Percentiles rank a stretch among this genome's conserved stretches.
These are phyloP conservation scores for Ophiostoma triangulosporum DNA, from an alignment of 2,329 filamentous ascomycete genomes.

Conservation along the genomic window DNA sequence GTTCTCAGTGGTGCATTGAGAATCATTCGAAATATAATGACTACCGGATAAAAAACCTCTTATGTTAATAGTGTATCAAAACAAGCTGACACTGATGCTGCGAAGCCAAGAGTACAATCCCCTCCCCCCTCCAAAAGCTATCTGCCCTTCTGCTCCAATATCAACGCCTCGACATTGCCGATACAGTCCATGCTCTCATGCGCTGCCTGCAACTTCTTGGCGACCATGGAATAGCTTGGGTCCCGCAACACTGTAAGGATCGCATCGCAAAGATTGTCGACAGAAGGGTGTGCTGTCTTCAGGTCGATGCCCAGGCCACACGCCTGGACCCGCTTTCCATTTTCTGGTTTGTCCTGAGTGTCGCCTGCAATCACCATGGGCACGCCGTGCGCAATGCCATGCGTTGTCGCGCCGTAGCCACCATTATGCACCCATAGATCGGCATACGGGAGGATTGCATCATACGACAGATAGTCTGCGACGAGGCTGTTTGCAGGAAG, in stretches of 20 bases:
- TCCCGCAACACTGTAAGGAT: constrained; percentile 19
- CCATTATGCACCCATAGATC: constrained; percentile 28
- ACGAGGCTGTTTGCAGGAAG: constrained; percentile 21
- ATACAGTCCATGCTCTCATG: constrained; percentile 20
- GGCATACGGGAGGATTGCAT: constrained; percentile 24
- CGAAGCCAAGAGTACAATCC: no score
- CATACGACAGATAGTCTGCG: constrained; percentile 26
- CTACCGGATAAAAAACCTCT: no score
- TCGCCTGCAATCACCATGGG: constrained; percentile 28
- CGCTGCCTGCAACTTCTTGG: constrained; percentile 17
- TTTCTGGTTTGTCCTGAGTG: constrained; percentile 29
- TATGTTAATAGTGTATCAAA: no score
- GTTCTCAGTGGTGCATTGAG: constrained; percentile 22
- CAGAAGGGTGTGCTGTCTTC: constrained; percentile 17
- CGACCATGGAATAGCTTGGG: constrained; percentile 14
- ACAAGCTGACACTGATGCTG: no score
- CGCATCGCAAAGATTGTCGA: constrained; percentile 18
- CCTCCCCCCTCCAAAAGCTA: no score
- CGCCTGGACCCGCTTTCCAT: constrained; percentile 21
- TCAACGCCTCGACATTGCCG: constrained; percentile 16
- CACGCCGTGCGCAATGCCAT: constrained; percentile 26
- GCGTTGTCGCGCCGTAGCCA: constrained; percentile 27
- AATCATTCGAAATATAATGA: no score
- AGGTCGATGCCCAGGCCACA: constrained; percentile 24
- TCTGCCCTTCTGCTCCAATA: background rate